Evolutionary conservation across 768 basidiomycete genomes (phyloP).

Genomic region (Rhizopogon vinicolor): DNA sequence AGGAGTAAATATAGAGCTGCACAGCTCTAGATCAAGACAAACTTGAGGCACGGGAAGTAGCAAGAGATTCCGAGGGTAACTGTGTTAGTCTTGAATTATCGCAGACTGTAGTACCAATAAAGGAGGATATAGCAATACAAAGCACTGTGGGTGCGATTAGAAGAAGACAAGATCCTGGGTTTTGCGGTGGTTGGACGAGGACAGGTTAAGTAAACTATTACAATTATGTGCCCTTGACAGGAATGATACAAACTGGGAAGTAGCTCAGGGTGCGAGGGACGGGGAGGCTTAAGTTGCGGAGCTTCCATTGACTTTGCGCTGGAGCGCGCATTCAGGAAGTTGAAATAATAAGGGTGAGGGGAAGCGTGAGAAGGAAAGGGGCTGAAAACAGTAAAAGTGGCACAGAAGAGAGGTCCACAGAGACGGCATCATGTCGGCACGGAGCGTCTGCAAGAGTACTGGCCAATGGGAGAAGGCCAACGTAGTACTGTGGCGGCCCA

Average conservation of each 20-base stretch:
- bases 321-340: neutral
- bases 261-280: neutral
- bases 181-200: no score
- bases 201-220: no score
- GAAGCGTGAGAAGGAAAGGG: slow-evolving; percentile 1
- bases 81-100: no score
- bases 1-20: slow-evolving; percentile 5
- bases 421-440: neutral
- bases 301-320: neutral
- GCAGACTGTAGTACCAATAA: no score
- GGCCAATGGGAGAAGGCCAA: neutral
- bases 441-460: neutral
- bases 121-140: no score
- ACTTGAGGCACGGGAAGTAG: neutral
- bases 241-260: no score
- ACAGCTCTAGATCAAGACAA: neutral
- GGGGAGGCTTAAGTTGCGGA: neutral
- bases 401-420: neutral
- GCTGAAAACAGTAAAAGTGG: neutral
- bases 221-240: no score
- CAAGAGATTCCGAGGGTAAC: neutral
- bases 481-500: neutral
- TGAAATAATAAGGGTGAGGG: neutral
- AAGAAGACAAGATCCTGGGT: no score
- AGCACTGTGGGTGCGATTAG: no score